phyloP scores from a whole-genome alignment of 495 filamentous ascomycete species.

The Cercophora scortea region DNA sequence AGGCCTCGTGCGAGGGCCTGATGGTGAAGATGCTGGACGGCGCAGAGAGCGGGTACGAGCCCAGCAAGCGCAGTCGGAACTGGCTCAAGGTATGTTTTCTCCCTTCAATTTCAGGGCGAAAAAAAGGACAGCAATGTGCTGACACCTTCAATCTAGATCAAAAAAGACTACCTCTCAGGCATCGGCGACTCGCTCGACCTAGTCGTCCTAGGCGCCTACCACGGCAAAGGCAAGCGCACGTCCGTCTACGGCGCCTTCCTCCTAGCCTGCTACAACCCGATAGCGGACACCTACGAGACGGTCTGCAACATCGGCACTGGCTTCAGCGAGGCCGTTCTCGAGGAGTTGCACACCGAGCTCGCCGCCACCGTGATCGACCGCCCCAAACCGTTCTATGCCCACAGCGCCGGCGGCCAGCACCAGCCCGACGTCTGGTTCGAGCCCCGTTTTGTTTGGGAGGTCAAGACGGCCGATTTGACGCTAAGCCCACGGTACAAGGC shows the following conservation, averaged over 20 bases:
- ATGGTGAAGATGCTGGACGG: constrained; percentile 99
- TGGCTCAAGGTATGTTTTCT: constrained; percentile 75
- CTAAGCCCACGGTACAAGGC: constrained; percentile 90
- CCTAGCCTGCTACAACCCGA: constrained; percentile 83
- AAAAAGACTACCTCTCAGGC: constrained; percentile 92
- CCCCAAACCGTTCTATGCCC: constrained; percentile 89
- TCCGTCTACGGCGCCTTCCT: constrained; percentile 93
- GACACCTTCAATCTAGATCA: constrained; percentile 49
- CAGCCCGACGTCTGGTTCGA: constrained; percentile 99
- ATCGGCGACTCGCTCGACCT: constrained; percentile 94
- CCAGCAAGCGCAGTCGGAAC: constrained; percentile 88
- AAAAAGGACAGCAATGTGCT: neutral
- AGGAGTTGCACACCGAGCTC: constrained; percentile 70
- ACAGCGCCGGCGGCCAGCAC: constrained; percentile 74
- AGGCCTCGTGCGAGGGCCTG: constrained; percentile 89
- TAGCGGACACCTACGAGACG: constrained; percentile 74
- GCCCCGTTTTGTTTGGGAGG: constrained; percentile 89
- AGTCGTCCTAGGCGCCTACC: constrained; percentile 91
- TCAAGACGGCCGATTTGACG: constrained; percentile 92
- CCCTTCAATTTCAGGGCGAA: too few species aligned
- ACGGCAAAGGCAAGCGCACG: constrained; percentile 90
- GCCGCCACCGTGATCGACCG: constrained; percentile 69
- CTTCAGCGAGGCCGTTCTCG: constrained; percentile 80
- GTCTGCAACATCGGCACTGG: constrained; percentile 98
- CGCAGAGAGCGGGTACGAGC: constrained; percentile 83